Percentiles rank a stretch among this genome's conserved stretches.
Conservation (phyloP, 495 filamentous ascomycete species). For the Oleoguttula mirabilis region DNA sequence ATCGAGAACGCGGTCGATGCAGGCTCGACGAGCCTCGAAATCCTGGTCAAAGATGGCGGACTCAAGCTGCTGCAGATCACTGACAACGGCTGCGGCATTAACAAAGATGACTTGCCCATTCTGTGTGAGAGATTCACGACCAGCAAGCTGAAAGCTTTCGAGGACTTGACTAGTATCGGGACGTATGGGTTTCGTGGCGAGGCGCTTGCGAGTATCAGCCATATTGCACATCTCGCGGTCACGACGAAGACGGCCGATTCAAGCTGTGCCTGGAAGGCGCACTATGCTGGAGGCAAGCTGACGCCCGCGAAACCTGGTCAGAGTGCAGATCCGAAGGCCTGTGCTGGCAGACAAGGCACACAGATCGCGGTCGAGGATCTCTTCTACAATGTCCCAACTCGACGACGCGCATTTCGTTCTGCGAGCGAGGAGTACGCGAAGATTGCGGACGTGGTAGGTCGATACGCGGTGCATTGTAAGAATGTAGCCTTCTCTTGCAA, state of each 20-base stretch:
- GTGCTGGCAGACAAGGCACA: constrained; percentile 83
- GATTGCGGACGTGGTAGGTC: constrained; percentile 87
- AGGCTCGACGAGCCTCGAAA: constrained; percentile 80
- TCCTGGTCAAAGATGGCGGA: constrained; percentile 92
- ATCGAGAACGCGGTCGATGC: constrained; percentile 98
- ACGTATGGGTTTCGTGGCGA: constrained; percentile 98
- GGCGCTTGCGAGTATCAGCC: constrained; percentile 94
- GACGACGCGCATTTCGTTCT: constrained; percentile 81
- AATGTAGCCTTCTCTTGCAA: constrained; percentile 92
- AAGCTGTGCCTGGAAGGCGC: constrained; percentile 76
- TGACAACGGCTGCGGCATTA: constrained; percentile 94
- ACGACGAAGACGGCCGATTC: constrained; percentile 89
- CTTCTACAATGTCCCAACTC: constrained; percentile 89
- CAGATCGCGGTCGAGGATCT: constrained; percentile 95
- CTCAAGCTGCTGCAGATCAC: constrained; percentile 94
- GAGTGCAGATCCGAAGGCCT: constrained; percentile 73
- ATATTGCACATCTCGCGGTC: constrained; percentile 90
- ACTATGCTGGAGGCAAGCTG: constrained; percentile 76
- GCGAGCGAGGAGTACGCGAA: constrained; percentile 94
- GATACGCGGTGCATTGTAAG: constrained; percentile 88
- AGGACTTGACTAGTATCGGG: constrained; percentile 80
- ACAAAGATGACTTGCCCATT: constrained; percentile 78
- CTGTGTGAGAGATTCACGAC: constrained; percentile 96
- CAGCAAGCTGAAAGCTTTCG: constrained; percentile 88
- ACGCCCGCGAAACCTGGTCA: constrained; percentile 86